These are phyloP conservation scores for Xylaria grammica DNA, from an alignment of 495 filamentous ascomycete genomes.

Conservation along the genomic window DNA sequence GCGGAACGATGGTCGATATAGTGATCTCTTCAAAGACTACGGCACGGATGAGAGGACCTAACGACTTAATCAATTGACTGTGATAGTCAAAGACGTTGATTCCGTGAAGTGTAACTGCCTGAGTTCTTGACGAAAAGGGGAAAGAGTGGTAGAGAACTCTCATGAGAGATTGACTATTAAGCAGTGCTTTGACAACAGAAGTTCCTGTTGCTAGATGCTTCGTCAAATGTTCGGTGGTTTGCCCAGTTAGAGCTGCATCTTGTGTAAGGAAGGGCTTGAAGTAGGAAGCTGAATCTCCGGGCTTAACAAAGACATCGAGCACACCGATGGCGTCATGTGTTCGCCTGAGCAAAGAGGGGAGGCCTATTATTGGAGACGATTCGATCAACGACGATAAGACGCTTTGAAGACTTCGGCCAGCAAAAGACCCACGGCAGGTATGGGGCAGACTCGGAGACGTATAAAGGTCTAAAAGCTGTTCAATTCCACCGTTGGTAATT, in stretches of 20 bases:
- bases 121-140: constrained; percentile 59
- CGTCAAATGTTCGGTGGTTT: constrained; percentile 38
- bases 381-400: constrained; percentile 84
- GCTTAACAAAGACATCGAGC: constrained; percentile 66
- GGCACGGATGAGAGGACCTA: constrained; percentile 77
- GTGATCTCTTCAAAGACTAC: constrained; percentile 84
- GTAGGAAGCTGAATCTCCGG: constrained; percentile 44
- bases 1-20: constrained; percentile 54
- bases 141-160: constrained; percentile 76
- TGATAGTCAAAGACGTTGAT: constrained; percentile 86
- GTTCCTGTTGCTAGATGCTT: constrained; percentile 66
- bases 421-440: constrained; percentile 70
- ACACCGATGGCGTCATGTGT: constrained; percentile 70
- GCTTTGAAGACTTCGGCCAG: constrained; percentile 67
- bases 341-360: constrained; percentile 79
- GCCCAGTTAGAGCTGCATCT: constrained; percentile 30
- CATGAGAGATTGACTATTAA: constrained; percentile 73
- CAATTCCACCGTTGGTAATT: constrained; percentile 77
- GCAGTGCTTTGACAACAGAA: constrained; percentile 73
- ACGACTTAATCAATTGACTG: constrained; percentile 64
- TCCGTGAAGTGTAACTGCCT: constrained; percentile 59
- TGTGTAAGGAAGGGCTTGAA: constrained; percentile 66
- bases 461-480: constrained; percentile 82
- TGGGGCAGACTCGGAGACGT: constrained; percentile 77
- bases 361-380: constrained; percentile 76